A percentile compares a stretch with the other conserved stretches of the same genome.
Conservation (phyloP, 2,329 filamentous ascomycete genomes). For the Emergomyces pasteurianus region DNA sequence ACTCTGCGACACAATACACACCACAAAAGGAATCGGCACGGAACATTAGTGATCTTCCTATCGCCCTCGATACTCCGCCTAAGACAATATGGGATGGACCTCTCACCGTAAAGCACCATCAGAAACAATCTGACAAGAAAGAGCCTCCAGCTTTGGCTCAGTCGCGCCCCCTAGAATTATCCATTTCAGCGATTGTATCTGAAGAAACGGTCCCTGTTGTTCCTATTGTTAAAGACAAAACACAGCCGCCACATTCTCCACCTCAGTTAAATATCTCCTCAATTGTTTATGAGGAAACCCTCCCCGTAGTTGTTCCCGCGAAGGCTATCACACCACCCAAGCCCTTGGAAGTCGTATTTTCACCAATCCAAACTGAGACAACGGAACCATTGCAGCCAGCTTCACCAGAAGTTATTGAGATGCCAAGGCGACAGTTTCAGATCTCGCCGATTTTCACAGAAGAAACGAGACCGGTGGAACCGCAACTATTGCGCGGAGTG, state of each 20-base stretch:
- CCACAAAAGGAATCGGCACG: slow-evolving; percentile 21
- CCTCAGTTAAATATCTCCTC: slow-evolving; percentile 20
- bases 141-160: slow-evolving; percentile 7
- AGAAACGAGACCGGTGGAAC: slow-evolving; percentile 7
- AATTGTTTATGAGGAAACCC: slow-evolving; percentile 16
- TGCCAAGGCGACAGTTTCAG: slow-evolving; percentile 11
- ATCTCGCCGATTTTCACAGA: slow-evolving; percentile 22
- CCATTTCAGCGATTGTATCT: slow-evolving; percentile 21
- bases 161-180: slow-evolving; percentile 16
- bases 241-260: slow-evolving; percentile 18
- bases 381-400: slow-evolving; percentile 16
- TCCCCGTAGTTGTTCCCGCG: slow-evolving; percentile 13
- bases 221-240: slow-evolving; percentile 31
- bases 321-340: neutral
- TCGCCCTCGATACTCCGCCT: slow-evolving; percentile 25
- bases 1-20: slow-evolving; percentile 32
- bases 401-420: slow-evolving; percentile 11
- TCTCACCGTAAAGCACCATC: slow-evolving; percentile 2
- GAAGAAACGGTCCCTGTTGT: slow-evolving; percentile 26
- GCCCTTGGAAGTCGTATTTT: slow-evolving; percentile 18
- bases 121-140: neutral
- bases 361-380: slow-evolving; percentile 21
- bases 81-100: slow-evolving; percentile 31
- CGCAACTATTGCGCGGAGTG: slow-evolving; percentile 12
- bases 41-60: slow-evolving; percentile 15